Evolutionary conservation across 1,284 basidiomycete genomes (phyloP).

Genomic region (Trametes hirsuta): DNA sequence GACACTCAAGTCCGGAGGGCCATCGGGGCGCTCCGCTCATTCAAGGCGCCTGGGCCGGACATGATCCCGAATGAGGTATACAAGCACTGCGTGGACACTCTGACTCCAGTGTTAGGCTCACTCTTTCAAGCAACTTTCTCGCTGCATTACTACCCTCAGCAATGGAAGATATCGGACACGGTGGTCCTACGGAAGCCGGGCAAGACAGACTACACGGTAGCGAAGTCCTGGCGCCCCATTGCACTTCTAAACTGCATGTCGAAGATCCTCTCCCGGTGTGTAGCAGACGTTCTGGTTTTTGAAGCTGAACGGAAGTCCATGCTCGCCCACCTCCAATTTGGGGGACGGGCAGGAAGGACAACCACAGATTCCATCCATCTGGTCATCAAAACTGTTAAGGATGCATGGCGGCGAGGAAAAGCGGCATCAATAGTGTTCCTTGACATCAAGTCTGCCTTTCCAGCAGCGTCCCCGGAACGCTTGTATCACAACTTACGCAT

Average conservation of each 20-base stretch:
- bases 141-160: constrained; percentile 32
- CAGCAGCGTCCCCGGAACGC: constrained; percentile 31
- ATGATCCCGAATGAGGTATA: constrained; percentile 41
- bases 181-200: constrained; percentile 45
- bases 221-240: constrained; percentile 45
- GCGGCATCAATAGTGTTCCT: constrained; percentile 40
- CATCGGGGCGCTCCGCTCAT: constrained; percentile 23
- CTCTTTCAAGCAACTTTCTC: constrained; percentile 36
- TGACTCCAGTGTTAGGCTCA: constrained; percentile 31
- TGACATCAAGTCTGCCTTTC: constrained; percentile 47
- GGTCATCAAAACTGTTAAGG: constrained; percentile 34
- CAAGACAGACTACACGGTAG: constrained; percentile 37
- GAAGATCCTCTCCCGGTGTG: constrained; percentile 37
- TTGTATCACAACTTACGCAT: constrained; percentile 38
- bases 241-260: constrained; percentile 40
- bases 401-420: constrained; percentile 37
- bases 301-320: constrained; percentile 30
- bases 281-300: constrained; percentile 29
- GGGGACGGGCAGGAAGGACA: constrained; percentile 37
- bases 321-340: constrained; percentile 37
- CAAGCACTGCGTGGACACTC: constrained; percentile 27
- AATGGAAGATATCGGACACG: constrained; percentile 38
- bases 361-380: constrained; percentile 43
- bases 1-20: constrained; percentile 26
- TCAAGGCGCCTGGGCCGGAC: constrained; percentile 43